phyloP scores from a whole-genome alignment of 768 basidiomycete genomes.

The Polyporus arcularius region DNA sequence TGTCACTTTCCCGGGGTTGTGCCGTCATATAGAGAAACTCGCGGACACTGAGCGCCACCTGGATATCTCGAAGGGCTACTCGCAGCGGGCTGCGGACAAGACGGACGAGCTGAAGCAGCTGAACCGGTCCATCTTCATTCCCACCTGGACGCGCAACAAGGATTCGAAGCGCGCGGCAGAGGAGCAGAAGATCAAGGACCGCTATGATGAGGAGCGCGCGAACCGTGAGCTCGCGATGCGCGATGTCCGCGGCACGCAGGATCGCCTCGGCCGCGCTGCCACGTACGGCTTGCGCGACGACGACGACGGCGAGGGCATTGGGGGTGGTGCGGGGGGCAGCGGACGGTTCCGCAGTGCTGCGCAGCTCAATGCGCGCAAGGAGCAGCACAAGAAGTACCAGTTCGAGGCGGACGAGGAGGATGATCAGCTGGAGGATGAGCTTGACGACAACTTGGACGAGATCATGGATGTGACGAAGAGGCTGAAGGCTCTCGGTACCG shows the following conservation, averaged over 20 bases:
- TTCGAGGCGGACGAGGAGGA: conserved; percentile 91
- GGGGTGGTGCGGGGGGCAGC: conserved; percentile 33
- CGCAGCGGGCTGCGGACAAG: conserved; percentile 86
- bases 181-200: conserved; percentile 79
- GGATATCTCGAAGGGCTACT: conserved; percentile 88
- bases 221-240: conserved; percentile 84
- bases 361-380: conserved; percentile 58
- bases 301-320: conserved; percentile 46
- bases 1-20: neutral
- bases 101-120: conserved; percentile 93
- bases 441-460: conserved; percentile 90
- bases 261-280: conserved; percentile 75
- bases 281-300: conserved; percentile 53
- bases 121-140: conserved; percentile 93
- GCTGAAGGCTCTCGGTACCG: conserved; percentile 74
- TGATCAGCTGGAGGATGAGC: conserved; percentile 92
- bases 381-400: conserved; percentile 81
- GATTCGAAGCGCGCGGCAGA: conserved; percentile 85
- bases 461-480: conserved; percentile 75
- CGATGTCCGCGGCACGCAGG: conserved; percentile 86
- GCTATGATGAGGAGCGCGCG: conserved; percentile 83
- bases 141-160: conserved; percentile 92
- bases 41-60: conserved; percentile 95
- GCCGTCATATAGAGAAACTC: conserved; percentile 60
- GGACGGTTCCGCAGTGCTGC: conserved; percentile 49